Evolutionary conservation across 1,284 basidiomycete species (phyloP).

Genomic region (Pseudozyma flocculosa): DNA sequence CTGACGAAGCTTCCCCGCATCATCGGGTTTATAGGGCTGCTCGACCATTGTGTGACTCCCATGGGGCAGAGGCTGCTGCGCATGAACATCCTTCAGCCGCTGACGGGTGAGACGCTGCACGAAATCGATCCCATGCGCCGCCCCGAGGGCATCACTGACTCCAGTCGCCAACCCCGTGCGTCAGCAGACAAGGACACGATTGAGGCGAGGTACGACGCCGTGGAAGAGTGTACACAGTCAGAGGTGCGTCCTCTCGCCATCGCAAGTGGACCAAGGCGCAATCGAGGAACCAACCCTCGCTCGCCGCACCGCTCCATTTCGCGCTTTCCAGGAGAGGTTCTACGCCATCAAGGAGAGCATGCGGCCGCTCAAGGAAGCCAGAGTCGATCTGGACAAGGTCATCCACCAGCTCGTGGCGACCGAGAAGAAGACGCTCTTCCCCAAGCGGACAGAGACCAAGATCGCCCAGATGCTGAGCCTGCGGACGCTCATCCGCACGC

Average conservation of each 20-base stretch:
- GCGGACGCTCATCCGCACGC: slow-evolving; percentile 65
- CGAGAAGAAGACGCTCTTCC: slow-evolving; percentile 10
- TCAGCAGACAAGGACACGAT: slow-evolving; percentile 69
- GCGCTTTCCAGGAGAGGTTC: slow-evolving; percentile 71
- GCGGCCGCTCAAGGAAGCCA: slow-evolving; percentile 64
- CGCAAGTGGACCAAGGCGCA: too few relatives aligned
- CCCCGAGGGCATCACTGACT: too few relatives aligned
- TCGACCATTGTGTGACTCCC: slow-evolving; percentile 81
- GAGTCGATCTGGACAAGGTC: slow-evolving; percentile 84
- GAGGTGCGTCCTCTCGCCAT: slow-evolving; percentile 59
- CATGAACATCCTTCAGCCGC: slow-evolving; percentile 78
- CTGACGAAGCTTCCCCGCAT: too few relatives aligned
- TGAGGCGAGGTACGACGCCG: slow-evolving; percentile 69
- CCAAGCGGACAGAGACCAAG: slow-evolving; percentile 68
- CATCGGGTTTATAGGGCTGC: slow-evolving; percentile 39
- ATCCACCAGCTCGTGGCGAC: slow-evolving; percentile 60
- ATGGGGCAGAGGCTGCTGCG: slow-evolving; percentile 81
- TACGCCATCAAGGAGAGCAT: slow-evolving; percentile 70
- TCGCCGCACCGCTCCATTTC: too few relatives aligned
- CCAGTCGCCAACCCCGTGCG: too few relatives aligned
- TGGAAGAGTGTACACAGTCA: slow-evolving; percentile 68
- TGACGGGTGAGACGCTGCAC: slow-evolving; percentile 67
- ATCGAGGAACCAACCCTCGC: too few relatives aligned
- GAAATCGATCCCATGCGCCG: too few relatives aligned
- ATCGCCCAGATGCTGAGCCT: slow-evolving; percentile 73